These are phyloP conservation scores for Xylariaceae sp. DNA, from an alignment of 2,329 filamentous ascomycete species.

Conservation along the genomic window DNA sequence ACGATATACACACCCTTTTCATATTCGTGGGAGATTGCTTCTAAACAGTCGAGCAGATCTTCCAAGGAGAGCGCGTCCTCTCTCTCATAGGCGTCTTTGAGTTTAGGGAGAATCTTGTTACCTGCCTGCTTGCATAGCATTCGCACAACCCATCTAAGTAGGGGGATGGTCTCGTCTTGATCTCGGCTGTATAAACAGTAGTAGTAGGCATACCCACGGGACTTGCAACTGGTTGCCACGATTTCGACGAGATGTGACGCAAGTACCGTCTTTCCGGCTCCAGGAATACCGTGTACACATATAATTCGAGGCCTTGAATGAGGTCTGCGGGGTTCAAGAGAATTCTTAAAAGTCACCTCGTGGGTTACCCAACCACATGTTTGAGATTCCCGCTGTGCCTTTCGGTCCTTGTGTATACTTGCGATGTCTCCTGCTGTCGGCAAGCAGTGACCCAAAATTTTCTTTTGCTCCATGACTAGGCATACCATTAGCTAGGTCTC, in stretches of 20 bases:
- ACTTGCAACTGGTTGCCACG: slow-evolving; percentile 22
- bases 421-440: not conserved
- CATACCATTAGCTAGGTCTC: not conserved
- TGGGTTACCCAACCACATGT: slow-evolving; percentile 24
- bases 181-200: slow-evolving; percentile 41
- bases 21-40: slow-evolving; percentile 30
- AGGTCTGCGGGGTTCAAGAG: not conserved
- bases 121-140: slow-evolving; percentile 35
- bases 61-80: slow-evolving; percentile 20
- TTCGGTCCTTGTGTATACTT: slow-evolving; percentile 13
- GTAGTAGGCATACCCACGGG: slow-evolving; percentile 38
- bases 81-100: slow-evolving; percentile 19
- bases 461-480: not conserved
- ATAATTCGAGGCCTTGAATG: slow-evolving; percentile 9
- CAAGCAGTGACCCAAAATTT: not conserved
- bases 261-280: slow-evolving; percentile 41
- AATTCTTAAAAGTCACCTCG: slow-evolving; percentile 6
- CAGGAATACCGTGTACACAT: slow-evolving; percentile 34
- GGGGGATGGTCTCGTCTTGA: slow-evolving; percentile 38
- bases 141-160: slow-evolving; percentile 37
- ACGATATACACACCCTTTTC: slow-evolving; percentile 33
- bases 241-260: slow-evolving; percentile 39
- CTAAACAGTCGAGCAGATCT: slow-evolving; percentile 32
- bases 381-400: slow-evolving; percentile 8
- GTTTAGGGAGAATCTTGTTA: slow-evolving; percentile 25